Percentiles rank a stretch among this genome's conserved stretches.
Conservation (phyloP, 208 protist species). For the Angomonas deanei region DNA sequence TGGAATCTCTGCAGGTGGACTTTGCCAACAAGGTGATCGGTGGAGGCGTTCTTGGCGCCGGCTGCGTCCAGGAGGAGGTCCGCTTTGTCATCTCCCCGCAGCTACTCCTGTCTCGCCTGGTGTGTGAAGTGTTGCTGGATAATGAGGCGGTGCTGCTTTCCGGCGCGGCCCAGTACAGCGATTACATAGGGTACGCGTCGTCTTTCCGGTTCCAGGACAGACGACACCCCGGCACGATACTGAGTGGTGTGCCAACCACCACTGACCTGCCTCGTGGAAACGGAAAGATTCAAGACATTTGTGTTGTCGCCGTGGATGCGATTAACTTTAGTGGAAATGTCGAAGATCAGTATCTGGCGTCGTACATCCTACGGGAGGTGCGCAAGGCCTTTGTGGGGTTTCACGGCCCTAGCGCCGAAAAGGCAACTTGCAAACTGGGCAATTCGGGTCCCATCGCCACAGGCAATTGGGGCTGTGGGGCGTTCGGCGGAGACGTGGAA, state of each 20-base stretch:
- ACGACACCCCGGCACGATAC: background rate
- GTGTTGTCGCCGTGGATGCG: constrained; percentile 76
- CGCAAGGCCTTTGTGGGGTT: constrained; percentile 83
- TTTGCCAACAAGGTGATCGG: constrained; percentile 87
- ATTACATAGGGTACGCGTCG: constrained; percentile 62
- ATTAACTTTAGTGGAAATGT: constrained; percentile 21
- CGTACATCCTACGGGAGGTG: constrained; percentile 59
- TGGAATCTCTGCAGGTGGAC: constrained; percentile 60
- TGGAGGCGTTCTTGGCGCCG: constrained; percentile 71
- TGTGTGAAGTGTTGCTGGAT: constrained; percentile 55
- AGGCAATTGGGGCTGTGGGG: constrained; percentile 91
- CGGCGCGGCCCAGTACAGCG: constrained; percentile 46
- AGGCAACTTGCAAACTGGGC: background rate
- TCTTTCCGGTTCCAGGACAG: constrained; percentile 50
- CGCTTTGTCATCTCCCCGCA: constrained; percentile 79
- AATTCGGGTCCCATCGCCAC: constrained; percentile 45
- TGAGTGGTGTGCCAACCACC: background rate
- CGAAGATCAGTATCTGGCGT: constrained; percentile 41
- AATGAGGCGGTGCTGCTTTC: constrained; percentile 69
- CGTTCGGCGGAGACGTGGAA: constrained; percentile 76
- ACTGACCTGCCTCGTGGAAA: background rate
- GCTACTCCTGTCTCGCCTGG: constrained; percentile 58
- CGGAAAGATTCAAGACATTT: constrained; percentile 29
- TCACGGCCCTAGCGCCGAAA: constrained; percentile 11
- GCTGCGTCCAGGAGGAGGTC: constrained; percentile 91